phyloP scores from a whole-genome alignment of 139 green algal genomes.

The Microglena sp. region DNA sequence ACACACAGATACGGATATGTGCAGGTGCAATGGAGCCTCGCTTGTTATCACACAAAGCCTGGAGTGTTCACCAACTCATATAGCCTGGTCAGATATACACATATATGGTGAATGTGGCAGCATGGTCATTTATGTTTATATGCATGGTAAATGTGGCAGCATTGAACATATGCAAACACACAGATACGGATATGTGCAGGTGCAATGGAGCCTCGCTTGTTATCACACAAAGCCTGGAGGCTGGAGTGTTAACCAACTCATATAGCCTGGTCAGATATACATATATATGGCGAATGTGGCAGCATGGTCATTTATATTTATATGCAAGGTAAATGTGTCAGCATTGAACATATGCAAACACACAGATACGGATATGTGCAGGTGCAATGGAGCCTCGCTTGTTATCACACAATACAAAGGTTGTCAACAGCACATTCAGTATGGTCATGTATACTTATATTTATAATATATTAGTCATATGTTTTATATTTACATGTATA shows the following conservation, averaged over 20 bases:
- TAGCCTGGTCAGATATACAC: not conserved
- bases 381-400: conserved; percentile 43
- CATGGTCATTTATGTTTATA: not conserved
- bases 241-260: not conserved
- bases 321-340: not conserved
- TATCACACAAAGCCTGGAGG: conserved; percentile 31
- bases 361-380: no score
- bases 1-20: no score
- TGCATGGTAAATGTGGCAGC: not conserved
- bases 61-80: not conserved
- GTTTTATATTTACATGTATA: no score
- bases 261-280: not conserved
- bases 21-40: conserved; percentile 39
- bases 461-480: not conserved
- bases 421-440: not conserved
- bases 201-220: conserved; percentile 41
- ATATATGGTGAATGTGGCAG: not conserved
- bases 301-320: not conserved
- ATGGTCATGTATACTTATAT: not conserved
- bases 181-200: no score
- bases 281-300: not conserved
- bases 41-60: conserved; percentile 37
- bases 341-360: no score
- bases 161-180: no score
- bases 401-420: conserved; percentile 26